Conservation (phyloP, 495 filamentous ascomycete species). For the Pseudoneurospora amorphoporcata region DNA sequence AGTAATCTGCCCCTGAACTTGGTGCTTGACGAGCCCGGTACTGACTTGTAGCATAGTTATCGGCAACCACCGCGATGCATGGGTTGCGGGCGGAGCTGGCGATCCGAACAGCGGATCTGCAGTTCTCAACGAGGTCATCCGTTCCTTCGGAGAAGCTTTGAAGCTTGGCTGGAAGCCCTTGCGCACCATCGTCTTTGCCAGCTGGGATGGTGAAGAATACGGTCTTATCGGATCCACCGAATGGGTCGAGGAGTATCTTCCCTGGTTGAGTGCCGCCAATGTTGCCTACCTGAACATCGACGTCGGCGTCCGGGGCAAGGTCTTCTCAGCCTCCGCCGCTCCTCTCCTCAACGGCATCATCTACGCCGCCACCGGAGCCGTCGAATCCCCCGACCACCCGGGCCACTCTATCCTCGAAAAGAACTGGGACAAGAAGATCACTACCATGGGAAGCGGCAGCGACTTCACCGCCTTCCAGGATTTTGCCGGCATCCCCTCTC, state of each 20-base stretch:
- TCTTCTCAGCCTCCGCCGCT: constrained; percentile 60
- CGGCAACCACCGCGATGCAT: constrained; percentile 95
- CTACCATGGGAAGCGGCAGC: constrained; percentile 67
- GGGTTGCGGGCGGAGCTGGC: constrained; percentile 79
- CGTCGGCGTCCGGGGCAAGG: constrained; percentile 58
- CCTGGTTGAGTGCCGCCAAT: constrained; percentile 67
- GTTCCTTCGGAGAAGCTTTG: constrained; percentile 71
- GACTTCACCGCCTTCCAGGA: constrained; percentile 93
- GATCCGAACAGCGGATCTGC: constrained; percentile 90
- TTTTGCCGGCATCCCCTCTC: constrained; percentile 73
- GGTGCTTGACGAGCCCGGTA: background rate
- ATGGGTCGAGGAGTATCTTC: constrained; percentile 87
- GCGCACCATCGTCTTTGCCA: constrained; percentile 85
- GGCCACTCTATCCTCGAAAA: constrained; percentile 63
- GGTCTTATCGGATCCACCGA: constrained; percentile 89
- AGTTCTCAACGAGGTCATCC: constrained; percentile 74
- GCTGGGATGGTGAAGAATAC: constrained; percentile 93
- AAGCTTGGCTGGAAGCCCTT: constrained; percentile 78
- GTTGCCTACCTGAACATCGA: constrained; percentile 92
- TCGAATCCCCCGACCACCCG: constrained; percentile 71
- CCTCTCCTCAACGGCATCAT: constrained; percentile 74
- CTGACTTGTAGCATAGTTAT: constrained; percentile 44
- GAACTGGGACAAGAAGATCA: constrained; percentile 57
- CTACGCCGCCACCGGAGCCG: constrained; percentile 53
- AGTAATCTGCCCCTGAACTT: background rate